phyloP scores from a whole-genome alignment of 176 grass and related monocot species.

The Poa pratensis region DNA sequence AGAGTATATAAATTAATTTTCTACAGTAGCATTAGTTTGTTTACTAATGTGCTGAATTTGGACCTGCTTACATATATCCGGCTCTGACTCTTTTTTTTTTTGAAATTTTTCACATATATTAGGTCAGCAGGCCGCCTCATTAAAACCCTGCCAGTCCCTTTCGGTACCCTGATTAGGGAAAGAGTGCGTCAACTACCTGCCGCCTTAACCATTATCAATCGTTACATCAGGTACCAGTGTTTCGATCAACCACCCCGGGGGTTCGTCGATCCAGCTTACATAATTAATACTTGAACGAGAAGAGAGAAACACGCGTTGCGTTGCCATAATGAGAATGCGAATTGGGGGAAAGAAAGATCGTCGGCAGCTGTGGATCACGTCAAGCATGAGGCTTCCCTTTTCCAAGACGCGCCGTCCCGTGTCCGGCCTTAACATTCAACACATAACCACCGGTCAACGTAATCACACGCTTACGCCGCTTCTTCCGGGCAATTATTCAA shows the following conservation, averaged over 20 bases:
- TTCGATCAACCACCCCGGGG: too few relatives aligned
- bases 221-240: too few relatives aligned
- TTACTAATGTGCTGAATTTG: neutral
- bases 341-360: neutral
- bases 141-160: too few relatives aligned
- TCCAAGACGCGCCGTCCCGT: neutral
- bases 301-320: too few relatives aligned
- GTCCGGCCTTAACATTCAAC: slow-evolving; percentile 29
- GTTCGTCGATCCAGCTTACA: too few relatives aligned
- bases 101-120: too few relatives aligned
- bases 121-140: too few relatives aligned
- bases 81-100: too few relatives aligned
- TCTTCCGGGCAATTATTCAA: slow-evolving; percentile 34
- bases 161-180: too few relatives aligned
- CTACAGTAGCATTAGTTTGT: neutral
- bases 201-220: too few relatives aligned
- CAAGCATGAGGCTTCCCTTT: neutral
- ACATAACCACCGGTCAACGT: slow-evolving; percentile 23
- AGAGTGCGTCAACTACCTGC: too few relatives aligned
- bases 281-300: neutral
- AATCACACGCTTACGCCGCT: slow-evolving; percentile 3
- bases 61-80: neutral
- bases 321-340: neutral
- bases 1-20: neutral
- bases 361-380: slow-evolving; percentile 37